Evolutionary conservation across 2,329 filamentous ascomycete genomes (phyloP), one percentile per base, ranked within the genome.

Genomic region (Nannizzia gypsea): DNA sequence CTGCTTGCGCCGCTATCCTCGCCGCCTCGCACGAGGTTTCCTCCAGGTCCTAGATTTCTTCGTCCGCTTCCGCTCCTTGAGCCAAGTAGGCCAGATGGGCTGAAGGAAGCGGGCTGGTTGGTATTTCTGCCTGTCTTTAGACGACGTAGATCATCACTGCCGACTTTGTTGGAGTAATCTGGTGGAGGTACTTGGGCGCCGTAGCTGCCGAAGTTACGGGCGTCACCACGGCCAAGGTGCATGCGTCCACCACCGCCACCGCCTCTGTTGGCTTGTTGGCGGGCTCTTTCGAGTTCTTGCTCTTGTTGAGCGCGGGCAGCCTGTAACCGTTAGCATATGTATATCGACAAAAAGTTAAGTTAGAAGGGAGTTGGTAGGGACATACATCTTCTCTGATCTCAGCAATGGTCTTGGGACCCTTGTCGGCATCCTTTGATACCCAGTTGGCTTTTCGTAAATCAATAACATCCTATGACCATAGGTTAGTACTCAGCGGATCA

Each of bases 331-430:
- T 40, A 56, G 26, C 52, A 56, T 31, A 31, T 17, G 15, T 2
- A 38, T 6, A 38, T 26, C 5, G 17, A 22, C 40, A 6, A 44
- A 26, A 52, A 57, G n/a, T n/a, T 60, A 58, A 42, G 38, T 57
- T 60, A 61, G 56, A 1, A 42, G 60, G 31, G 31, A 36, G 13
- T 11, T 34, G 11, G 2, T 38, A 6, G 31, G 3, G 9, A 74
- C 80, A 69, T 77, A 85, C 84, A 76, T 90, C 87, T 66, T 86
- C 87, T 71, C 90, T 89, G 66, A 99, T 89, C 76, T 97, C 89
- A 3, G 90, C 85, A 58, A 99, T 87, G 6, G 93, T 99, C 85
- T 96, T 96, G 61, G 93, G 93, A 40, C 93, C 93, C 80, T 97
- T 97, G 76, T 91, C 88, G 59, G 79, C 77, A 71, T 95, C 90